phyloP scores from a whole-genome alignment of 2,329 filamentous ascomycete genomes.

The Fusarium scirpi region DNA sequence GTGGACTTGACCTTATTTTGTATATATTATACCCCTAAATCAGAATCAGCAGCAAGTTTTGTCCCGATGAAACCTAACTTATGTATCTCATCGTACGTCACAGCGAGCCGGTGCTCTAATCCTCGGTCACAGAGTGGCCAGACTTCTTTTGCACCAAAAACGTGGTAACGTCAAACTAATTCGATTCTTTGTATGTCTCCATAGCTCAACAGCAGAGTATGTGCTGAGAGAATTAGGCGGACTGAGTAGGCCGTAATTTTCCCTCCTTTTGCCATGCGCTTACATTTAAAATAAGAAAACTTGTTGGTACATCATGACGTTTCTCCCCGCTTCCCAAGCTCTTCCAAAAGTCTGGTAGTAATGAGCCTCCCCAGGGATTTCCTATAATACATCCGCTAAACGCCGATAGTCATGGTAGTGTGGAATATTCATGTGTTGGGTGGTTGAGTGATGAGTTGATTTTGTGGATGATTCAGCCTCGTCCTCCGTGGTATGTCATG shows the following conservation, averaged over 20 bases:
- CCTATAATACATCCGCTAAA: slow-evolving; percentile 50
- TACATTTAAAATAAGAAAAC: slow-evolving; percentile 22
- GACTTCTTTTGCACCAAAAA: not conserved
- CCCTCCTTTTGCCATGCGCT: slow-evolving; percentile 33
- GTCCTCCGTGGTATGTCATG: slow-evolving; percentile 3
- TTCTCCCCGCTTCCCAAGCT: slow-evolving; percentile 13
- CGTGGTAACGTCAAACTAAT: slow-evolving; percentile 7
- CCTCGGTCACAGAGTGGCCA: not conserved
- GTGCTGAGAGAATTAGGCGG: slow-evolving; percentile 8
- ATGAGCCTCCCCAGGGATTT: slow-evolving; percentile 31
- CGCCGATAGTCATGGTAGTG: slow-evolving; percentile 45
- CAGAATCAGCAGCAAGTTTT: not conserved
- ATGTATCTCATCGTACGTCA: not conserved
- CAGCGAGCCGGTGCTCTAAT: not conserved
- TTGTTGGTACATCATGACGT: slow-evolving; percentile 44
- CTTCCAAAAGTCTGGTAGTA: slow-evolving; percentile 27
- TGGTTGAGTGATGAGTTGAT: slow-evolving; percentile 37
- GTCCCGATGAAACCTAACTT: not conserved
- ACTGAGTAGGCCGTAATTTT: slow-evolving; percentile 19
- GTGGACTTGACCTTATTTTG: slow-evolving; percentile 7
- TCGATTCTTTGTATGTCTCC: slow-evolving; percentile 29
- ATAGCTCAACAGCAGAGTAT: slow-evolving; percentile 16
- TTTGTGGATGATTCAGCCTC: slow-evolving; percentile 8
- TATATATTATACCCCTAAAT: slow-evolving; percentile 26
- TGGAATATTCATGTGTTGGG: slow-evolving; percentile 32